Evolutionary conservation across 805 yeast species (phyloP), one percentile per base, ranked within the genome.

Genomic region (Suhomyces emberorum): DNA sequence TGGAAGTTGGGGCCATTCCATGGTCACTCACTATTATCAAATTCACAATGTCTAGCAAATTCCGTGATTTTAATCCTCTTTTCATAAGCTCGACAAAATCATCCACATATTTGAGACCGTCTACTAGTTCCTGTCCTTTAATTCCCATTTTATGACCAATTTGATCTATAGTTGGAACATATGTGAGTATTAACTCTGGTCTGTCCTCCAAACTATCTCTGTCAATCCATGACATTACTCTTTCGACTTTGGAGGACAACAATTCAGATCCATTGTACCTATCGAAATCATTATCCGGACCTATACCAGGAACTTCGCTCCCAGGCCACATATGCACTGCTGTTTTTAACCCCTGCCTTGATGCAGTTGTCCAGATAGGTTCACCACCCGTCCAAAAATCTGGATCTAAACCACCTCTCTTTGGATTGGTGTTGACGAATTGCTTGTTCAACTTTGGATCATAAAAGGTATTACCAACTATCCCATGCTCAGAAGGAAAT

Each of bases 271-370:
- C 78, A 50, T 87, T 79, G 61, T 74, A 89, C 36, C 62, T 59
- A 46, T 83, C 93, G 22, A 77, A 76, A 32, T 71, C 73, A 38
- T 72, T 53, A 1, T 83, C 80, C 15, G 70, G 72, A 4, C 37
- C 75, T 5, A 61, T 61, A 52, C 74, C 77, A 17, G 73, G 71
- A 6, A 80, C 95, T 48, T 88, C 95, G 40, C 88, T 79, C 1
- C 96, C 96, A 0, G 96, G 96, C 95, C 95, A 89, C 96, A 88
- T 88, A 58, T 88, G 95, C n/a, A 87, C 82, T 0, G 88, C 95
- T 4, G 83, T 61, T 3, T 63, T 63, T 2, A 82, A 72, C 4
- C 79, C 81, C 41, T 83, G 83, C 14, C 57, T 55, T 19, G 66
- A 67, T 0, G 91, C 88, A 1, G 95, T 85, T 21, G 72, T 63